Evolutionary conservation across 768 basidiomycete genomes (phyloP), one percentile per base, ranked within the genome.

Genomic region (Hygrophoropsis aurantiaca): DNA sequence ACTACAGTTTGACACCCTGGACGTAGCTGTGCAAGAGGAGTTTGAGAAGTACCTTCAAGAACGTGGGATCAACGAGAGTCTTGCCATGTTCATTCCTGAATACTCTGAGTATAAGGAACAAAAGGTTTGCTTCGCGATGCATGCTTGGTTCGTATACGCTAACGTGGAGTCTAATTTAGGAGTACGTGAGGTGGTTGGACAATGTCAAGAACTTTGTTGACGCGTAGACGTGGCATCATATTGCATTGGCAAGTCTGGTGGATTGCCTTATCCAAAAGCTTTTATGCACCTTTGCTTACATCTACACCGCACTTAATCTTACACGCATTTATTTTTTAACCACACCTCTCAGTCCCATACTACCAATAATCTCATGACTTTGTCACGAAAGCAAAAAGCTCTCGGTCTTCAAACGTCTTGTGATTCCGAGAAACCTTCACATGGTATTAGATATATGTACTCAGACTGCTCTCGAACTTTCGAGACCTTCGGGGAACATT

Each of bases 81-180:
- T 94, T 36, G 95, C 94, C 1, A 64, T 82, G 56, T 94, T 97
- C 74, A 82, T 98, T 50, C 88, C 89, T 15, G 87, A 94, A 52
- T 92, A 91, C 61, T 84, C 87, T 11, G 85, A 90, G 60, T 73
- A 74, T 73, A 97, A 97, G 77, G 94, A 98, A 62, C 94, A 98
- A 74, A 84, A 85, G 80, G 93, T 93, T 11, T 2, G 66, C 58
- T 5, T 13, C 27, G 13, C 27, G 35, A 19, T 13, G 26, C 27
- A 79, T 67, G 15, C 15, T 18, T 15, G 42, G 35, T 25, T 11
- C 10, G 49, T 44, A 6, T 30, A 46, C 42, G 19, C 25, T 37
- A 39, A 39, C 52, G 24, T 27, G 30, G 40, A 15, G 37, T 43
- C 30, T 25, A 52, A 32, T 51, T 43, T 40, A 94, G 92, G 94